Evolutionary conservation across 495 filamentous ascomycete genomes (phyloP).

Genomic region (Tuber umbilicatum): DNA sequence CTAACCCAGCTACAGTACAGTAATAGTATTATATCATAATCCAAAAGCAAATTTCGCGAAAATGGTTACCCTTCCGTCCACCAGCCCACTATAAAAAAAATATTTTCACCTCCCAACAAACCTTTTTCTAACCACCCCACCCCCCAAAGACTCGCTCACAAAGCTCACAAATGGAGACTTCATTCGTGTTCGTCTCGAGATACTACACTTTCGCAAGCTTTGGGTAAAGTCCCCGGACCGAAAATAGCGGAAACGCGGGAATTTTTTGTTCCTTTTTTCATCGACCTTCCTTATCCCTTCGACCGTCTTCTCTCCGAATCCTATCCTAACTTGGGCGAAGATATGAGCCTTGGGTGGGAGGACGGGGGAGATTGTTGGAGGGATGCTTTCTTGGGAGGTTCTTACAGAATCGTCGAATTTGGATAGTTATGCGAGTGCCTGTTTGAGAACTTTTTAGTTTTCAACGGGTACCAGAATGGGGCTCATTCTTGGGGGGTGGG

Average conservation of each 20-base stretch:
- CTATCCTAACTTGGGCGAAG: slow-evolving; percentile 49
- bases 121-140: slow-evolving; percentile 48
- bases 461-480: slow-evolving; percentile 93
- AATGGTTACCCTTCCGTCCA: slow-evolving; percentile 21
- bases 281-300: slow-evolving; percentile 55
- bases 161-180: slow-evolving; percentile 92
- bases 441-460: slow-evolving; percentile 39
- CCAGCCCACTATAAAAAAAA: slow-evolving; percentile 8
- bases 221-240: slow-evolving; percentile 99
- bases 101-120: slow-evolving; percentile 25
- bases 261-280: slow-evolving; percentile 92
- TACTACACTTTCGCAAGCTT: slow-evolving; percentile 57
- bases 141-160: slow-evolving; percentile 98
- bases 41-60: slow-evolving; percentile 28
- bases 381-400: slow-evolving; percentile 43
- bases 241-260: slow-evolving; percentile 89
- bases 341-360: slow-evolving; percentile 66
- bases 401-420: slow-evolving; percentile 76
- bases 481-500: slow-evolving; percentile 99
- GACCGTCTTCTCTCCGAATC: slow-evolving; percentile 42
- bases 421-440: slow-evolving; percentile 99
- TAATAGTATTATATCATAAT: too few species aligned
- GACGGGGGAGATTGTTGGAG: slow-evolving; percentile 38
- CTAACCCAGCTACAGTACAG: too few species aligned
- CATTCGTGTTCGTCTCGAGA: slow-evolving; percentile 41